Conservation (phyloP, 768 basidiomycete genomes). For the Suillus brevipes region DNA sequence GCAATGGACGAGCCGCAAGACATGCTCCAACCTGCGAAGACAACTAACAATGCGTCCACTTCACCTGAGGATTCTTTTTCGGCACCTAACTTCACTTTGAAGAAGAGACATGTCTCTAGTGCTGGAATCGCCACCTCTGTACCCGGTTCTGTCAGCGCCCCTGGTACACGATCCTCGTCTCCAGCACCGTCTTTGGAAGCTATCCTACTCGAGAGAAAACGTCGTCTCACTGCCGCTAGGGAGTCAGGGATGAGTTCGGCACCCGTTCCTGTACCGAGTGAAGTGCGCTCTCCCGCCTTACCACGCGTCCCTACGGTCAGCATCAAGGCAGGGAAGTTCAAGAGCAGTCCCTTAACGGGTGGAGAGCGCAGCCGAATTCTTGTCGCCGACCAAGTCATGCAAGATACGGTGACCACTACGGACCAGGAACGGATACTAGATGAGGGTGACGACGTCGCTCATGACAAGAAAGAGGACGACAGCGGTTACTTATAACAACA, state of each 20-base stretch:
- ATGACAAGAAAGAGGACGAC: slow-evolving; percentile 31
- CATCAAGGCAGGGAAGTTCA: slow-evolving; percentile 59
- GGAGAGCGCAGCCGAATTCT: slow-evolving; percentile 43
- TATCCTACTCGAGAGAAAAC: slow-evolving; percentile 63
- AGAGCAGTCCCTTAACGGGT: slow-evolving; percentile 68
- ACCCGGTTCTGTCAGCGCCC: slow-evolving; percentile 15
- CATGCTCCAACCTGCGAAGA: not conserved
- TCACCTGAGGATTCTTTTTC: not conserved
- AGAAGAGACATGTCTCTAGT: slow-evolving; percentile 20
- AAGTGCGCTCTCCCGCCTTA: slow-evolving; percentile 12
- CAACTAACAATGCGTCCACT: slow-evolving; percentile 3
- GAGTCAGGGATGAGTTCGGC: slow-evolving; percentile 16
- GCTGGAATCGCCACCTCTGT: slow-evolving; percentile 15
- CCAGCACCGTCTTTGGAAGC: slow-evolving; percentile 67
- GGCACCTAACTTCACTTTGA: slow-evolving; percentile 8
- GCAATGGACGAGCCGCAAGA: slow-evolving; percentile 8
- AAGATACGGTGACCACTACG: slow-evolving; percentile 26
- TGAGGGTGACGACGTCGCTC: slow-evolving; percentile 33
- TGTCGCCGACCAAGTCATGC: slow-evolving; percentile 51
- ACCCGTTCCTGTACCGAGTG: slow-evolving; percentile 10
- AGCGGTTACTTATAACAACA: slow-evolving; percentile 27
- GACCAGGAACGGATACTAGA: slow-evolving; percentile 34
- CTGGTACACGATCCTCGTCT: slow-evolving; percentile 38
- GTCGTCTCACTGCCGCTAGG: slow-evolving; percentile 42
- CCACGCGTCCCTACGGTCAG: slow-evolving; percentile 18